Base-by-base conservation (phyloP, 2,329 filamentous ascomycete genomes). In the Diaporthe sp. region DNA sequence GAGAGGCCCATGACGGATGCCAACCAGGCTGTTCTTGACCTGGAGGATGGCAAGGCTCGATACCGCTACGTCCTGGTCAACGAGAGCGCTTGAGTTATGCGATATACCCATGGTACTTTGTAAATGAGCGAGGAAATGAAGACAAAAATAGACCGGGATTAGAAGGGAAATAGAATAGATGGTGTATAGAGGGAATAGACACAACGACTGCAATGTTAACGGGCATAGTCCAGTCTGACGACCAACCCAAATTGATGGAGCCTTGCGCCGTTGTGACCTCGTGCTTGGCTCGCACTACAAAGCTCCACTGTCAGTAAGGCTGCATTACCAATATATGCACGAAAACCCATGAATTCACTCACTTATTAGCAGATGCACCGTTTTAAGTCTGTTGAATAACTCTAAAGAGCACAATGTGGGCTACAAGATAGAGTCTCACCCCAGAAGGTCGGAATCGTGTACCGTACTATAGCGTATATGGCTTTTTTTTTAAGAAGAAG, bases 1-100 rank as follows among this genome's bases (percentile, higher is more conserved):
- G 83, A 87, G 80, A 83, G 87, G 52, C 84, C 86, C 1, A 85
- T 92, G 85, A 87, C 85, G 78, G 86, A 89, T 47, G 87, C 87
- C 2, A 92, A 91, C 79, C 79, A 88, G 80, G 85, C 85, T 2
- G 81, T 91, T 28, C 78, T 90, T 35, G 89, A 91, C 77, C 86
- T 91, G 84, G 87, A 89, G 35, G 80, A 82, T 1, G 89, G 89
- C 0, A 88, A 89, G 80, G 87, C 86, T 2, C 82, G 85, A 57
- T 87, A 86, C 73, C 80, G 86, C 78, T 87, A 86, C 77, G 86
- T 88, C 12, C 80, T 87, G 52, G 82, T 85, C 4, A 87, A 87
- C 73, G 84, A 87, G 80, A 80, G 30, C 7, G 68, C 33, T 45
- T 38, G n/a, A 22, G 1, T n/a, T 10, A 19, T 4, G 19, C 5